A percentile compares a stretch with the other conserved stretches of the same genome.
phyloP scores from a whole-genome alignment of 108 stramenopile genomes.

The Cyclotella kingstonii region DNA sequence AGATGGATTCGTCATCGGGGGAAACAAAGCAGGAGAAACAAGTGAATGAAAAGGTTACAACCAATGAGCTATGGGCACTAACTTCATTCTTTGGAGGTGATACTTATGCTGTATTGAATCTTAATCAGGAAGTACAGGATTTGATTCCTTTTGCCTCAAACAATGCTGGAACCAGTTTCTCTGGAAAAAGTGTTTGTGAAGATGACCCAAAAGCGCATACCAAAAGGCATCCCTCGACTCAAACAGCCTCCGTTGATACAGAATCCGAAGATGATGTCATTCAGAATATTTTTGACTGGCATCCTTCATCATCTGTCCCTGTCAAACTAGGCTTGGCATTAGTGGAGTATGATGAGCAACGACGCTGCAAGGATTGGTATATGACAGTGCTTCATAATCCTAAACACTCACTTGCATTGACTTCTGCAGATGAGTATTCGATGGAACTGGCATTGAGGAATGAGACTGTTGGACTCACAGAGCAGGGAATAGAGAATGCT shows the following conservation, averaged over 20 bases:
- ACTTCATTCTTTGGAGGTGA: conserved; percentile 35
- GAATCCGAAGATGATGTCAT: background rate
- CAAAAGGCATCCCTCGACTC: too few relatives aligned
- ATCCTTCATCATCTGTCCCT: background rate
- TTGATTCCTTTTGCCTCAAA: conserved; percentile 2
- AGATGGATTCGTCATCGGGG: too few relatives aligned
- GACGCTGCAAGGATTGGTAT: conserved; percentile 53
- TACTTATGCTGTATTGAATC: background rate
- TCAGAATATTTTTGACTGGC: background rate
- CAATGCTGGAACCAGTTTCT: too few relatives aligned
- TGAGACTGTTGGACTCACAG: background rate
- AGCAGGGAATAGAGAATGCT: background rate
- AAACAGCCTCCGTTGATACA: too few relatives aligned
- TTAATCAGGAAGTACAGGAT: background rate
- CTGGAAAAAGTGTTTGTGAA: too few relatives aligned
- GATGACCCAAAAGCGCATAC: too few relatives aligned
- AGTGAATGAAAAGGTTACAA: background rate
- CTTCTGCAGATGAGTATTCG: conserved; percentile 27
- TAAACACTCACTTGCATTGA: conserved; percentile 45
- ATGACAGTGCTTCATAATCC: conserved; percentile 41
- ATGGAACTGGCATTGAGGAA: conserved; percentile 7
- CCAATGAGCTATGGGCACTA: conserved; percentile 25
- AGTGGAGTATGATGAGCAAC: conserved; percentile 41
- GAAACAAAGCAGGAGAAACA: background rate
- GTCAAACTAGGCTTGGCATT: background rate